A percentile compares a stretch with the other conserved stretches of the same genome.
phyloP scores from a whole-genome alignment of 257 asterid species.

The Asclepias syriaca region DNA sequence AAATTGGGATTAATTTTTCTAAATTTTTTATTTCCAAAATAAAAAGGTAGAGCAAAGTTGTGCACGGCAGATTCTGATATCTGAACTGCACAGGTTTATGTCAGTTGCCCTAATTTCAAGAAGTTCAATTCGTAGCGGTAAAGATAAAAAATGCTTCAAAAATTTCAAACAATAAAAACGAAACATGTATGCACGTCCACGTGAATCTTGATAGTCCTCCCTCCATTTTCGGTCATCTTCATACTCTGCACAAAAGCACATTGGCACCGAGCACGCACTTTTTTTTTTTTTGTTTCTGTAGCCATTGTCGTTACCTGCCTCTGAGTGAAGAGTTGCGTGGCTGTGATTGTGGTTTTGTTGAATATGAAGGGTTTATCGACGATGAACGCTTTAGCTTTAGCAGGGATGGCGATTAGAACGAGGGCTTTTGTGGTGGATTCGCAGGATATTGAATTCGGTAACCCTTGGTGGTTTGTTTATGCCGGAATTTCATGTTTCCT shows the following conservation, averaged over 20 bases:
- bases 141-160: no score
- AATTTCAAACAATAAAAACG: no score
- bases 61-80: no score
- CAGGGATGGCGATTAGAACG: constrained; percentile 29
- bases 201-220: not conserved
- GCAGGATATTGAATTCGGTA: constrained; percentile 74
- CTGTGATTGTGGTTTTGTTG: not conserved
- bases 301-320: no score
- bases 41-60: no score
- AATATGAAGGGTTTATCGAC: constrained; percentile 28
- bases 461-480: constrained; percentile 83
- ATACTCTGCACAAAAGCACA: no score
- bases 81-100: no score
- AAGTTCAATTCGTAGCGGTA: no score
- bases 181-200: not conserved
- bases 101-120: no score
- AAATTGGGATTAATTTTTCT: no score
- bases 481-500: constrained; percentile 90
- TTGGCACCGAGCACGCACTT: not conserved
- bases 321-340: not conserved
- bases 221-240: no score
- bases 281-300: not conserved
- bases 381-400: constrained; percentile 38
- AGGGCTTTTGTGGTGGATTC: constrained; percentile 52
- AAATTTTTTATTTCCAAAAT: no score